phyloP scores from a whole-genome alignment of 2,329 filamentous ascomycete species.

The Penicillium sp. region DNA sequence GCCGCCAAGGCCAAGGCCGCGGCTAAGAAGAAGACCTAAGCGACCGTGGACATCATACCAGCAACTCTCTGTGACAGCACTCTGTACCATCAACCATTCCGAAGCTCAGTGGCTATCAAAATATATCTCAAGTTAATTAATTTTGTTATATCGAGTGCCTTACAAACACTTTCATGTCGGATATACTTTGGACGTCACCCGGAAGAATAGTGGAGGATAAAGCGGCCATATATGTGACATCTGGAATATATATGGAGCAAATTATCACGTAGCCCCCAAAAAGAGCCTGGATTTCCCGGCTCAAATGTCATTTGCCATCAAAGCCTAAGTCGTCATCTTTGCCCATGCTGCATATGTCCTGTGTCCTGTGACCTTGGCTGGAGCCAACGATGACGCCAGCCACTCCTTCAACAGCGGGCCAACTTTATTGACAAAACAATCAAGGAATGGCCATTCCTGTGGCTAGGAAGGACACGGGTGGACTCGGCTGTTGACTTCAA shows the following conservation, averaged over 20 bases:
- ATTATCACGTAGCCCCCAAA: neutral
- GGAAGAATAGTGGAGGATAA: neutral
- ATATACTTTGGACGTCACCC: neutral
- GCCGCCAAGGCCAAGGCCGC: constrained; percentile 86
- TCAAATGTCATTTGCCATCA: neutral
- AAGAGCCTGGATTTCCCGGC: neutral
- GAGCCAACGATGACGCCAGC: constrained; percentile 4
- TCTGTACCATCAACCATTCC: constrained; percentile 6
- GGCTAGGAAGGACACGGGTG: neutral
- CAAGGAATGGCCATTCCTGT: neutral
- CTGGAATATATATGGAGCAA: neutral
- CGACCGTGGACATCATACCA: neutral
- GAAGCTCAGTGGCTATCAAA: constrained; percentile 1
- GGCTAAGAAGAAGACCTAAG: constrained; percentile 78
- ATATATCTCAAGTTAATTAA: constrained; percentile 4
- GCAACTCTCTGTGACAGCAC: constrained; percentile 1
- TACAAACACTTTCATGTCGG: neutral
- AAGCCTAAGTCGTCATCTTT: constrained; percentile 5
- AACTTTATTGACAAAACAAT: constrained; percentile 5
- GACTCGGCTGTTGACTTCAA: neutral
- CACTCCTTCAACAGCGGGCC: neutral
- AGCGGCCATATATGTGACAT: neutral
- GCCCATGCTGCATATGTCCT: neutral
- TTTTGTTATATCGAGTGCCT: constrained; percentile 1
- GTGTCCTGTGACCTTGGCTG: constrained; percentile 4